These are phyloP conservation scores for Meyerozyma elateridarum DNA, from an alignment of 1,139 yeast species.

Conservation along the genomic window DNA sequence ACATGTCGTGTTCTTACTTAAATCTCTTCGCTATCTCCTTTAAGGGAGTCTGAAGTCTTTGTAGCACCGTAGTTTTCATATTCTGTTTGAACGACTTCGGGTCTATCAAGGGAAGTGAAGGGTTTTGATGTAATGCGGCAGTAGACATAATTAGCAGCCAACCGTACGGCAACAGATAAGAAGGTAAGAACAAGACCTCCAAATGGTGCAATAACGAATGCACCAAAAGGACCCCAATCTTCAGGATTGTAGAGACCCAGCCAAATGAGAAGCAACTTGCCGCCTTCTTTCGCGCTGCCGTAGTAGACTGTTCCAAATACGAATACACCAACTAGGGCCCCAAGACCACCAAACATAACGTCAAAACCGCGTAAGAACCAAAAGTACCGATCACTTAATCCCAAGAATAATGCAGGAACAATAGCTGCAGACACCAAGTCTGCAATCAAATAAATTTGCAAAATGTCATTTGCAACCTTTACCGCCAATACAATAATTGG, in stretches of 20 bases:
- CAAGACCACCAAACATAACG: slow-evolving; percentile 76
- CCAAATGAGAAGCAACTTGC: slow-evolving; percentile 59
- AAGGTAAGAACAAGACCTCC: slow-evolving; percentile 67
- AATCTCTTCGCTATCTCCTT: too few relatives aligned
- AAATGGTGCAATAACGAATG: slow-evolving; percentile 85
- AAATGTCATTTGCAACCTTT: slow-evolving; percentile 72
- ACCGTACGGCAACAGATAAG: slow-evolving; percentile 48
- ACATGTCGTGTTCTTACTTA: too few relatives aligned
- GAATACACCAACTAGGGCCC: slow-evolving; percentile 76
- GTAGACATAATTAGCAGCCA: slow-evolving; percentile 30
- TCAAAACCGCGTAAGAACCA: slow-evolving; percentile 78
- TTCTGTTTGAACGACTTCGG: too few relatives aligned
- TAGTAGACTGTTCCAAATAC: slow-evolving; percentile 81
- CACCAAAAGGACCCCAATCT: slow-evolving; percentile 96
- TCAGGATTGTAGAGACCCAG: slow-evolving; percentile 71
- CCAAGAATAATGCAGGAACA: slow-evolving; percentile 80
- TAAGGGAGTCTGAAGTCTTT: too few relatives aligned
- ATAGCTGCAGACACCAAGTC: slow-evolving; percentile 85
- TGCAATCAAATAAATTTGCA: slow-evolving; percentile 85
- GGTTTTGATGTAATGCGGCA: slow-evolving; percentile 37
- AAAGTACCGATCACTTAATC: slow-evolving; percentile 57
- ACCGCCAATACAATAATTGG: slow-evolving; percentile 85
- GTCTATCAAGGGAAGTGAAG: slow-evolving; percentile 56
- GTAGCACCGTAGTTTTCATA: too few relatives aligned
- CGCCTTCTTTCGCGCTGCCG: slow-evolving; percentile 69